Percentiles rank a stretch among this genome's conserved stretches.
phyloP scores from a whole-genome alignment of 2,329 filamentous ascomycete genomes.

The Fusarium bulbicola region DNA sequence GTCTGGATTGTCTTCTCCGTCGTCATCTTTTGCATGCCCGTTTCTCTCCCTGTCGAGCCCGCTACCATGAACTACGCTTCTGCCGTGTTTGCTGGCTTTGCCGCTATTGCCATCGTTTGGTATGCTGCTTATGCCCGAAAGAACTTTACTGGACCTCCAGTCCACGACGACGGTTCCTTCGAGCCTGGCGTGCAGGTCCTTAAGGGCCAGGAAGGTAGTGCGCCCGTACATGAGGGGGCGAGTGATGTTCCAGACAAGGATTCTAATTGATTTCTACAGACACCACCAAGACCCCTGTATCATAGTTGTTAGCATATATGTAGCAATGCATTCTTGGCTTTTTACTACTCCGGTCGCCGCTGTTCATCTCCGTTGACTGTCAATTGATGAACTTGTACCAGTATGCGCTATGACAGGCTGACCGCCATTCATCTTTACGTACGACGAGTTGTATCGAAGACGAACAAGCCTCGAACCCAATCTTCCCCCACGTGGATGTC shows the following conservation, averaged over 20 bases:
- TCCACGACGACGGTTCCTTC: conserved; percentile 10
- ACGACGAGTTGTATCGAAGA: background rate
- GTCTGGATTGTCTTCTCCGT: conserved; percentile 76
- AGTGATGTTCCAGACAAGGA: conserved; percentile 26
- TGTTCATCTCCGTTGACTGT: background rate
- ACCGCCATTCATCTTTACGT: too few species aligned
- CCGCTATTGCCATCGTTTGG: conserved; percentile 66
- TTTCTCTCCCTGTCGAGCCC: conserved; percentile 65
- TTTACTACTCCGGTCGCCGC: background rate
- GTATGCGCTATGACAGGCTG: background rate
- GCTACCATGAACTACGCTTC: conserved; percentile 73
- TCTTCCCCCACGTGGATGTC: background rate
- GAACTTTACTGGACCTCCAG: conserved; percentile 67
- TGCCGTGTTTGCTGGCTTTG: conserved; percentile 72
- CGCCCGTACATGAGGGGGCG: conserved; percentile 1
- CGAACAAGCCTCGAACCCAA: background rate
- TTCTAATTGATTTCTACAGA: conserved; percentile 19
- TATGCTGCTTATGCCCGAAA: conserved; percentile 71
- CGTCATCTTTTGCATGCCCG: conserved; percentile 80
- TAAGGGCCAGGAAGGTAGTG: conserved; percentile 20
- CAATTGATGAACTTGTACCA: background rate
- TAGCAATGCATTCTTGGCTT: conserved; percentile 14
- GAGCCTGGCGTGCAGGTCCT: conserved; percentile 34
- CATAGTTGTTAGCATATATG: conserved; percentile 15
- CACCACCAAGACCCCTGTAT: conserved; percentile 5